These are phyloP conservation scores for Cicer cuneatum DNA, from an alignment of 306 rosid species.

Conservation along the genomic window DNA sequence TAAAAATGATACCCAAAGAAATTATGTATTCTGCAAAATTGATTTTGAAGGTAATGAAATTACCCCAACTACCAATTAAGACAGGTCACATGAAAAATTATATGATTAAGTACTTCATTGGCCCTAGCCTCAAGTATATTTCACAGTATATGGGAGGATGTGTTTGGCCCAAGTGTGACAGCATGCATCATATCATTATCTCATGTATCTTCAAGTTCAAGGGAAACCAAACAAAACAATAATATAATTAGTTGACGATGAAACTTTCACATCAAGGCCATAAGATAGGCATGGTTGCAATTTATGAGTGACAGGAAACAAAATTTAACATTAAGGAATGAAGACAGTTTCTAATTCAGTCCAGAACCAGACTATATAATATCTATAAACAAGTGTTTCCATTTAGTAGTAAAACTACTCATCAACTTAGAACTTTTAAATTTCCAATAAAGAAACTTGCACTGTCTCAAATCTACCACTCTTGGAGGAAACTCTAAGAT, in stretches of 20 bases:
- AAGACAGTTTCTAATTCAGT: conserved; percentile 7
- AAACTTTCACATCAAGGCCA: not conserved
- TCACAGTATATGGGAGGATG: not conserved
- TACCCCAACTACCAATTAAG: not conserved
- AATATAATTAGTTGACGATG: not conserved
- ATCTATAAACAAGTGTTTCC: conserved; percentile 1
- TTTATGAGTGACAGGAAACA: not conserved
- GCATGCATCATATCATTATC: not conserved
- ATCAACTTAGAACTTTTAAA: not conserved
- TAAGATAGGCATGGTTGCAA: not conserved
- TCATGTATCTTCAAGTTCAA: no score
- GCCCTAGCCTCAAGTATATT: not conserved
- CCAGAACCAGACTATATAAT: not conserved
- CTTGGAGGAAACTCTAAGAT: not conserved
- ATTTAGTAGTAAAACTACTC: not conserved
- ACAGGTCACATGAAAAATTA: not conserved
- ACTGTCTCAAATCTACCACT: not conserved
- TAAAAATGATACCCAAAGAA: not conserved
- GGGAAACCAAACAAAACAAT: not conserved
- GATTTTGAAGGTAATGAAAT: not conserved
- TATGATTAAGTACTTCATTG: not conserved
- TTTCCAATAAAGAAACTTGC: conserved; percentile 7
- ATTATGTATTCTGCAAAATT: not conserved
- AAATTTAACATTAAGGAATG: conserved; percentile 12
- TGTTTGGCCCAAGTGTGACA: conserved; percentile 12